Base-by-base conservation (phyloP, 257 asterid species). In the Salvia hispanica region DNA sequence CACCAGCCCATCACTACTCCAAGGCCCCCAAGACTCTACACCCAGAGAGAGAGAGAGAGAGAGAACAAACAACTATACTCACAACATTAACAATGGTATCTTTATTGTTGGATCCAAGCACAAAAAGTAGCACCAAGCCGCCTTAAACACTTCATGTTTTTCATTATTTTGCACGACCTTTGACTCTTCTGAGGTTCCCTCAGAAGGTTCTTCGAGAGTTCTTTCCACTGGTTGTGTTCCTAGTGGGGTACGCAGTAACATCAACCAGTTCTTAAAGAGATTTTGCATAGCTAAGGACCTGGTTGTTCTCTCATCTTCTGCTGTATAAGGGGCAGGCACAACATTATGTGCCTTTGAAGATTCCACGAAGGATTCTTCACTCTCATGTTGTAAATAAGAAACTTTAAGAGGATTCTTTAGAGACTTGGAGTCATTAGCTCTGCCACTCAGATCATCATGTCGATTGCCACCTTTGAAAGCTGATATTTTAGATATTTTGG, bases 401-500 rank as follows among this genome's bases (percentile, higher is more conserved):
- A 90, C 80, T 62, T 82, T 82, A 48, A 85, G 78, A 51, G 87
- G 79, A 13, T 80, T 84, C 60, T 85, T 84, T 78, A 72, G 72
- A 40, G 89, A 79, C 61, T 84, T 89, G 16, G 92, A 83, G 42
- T 87, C 90, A 77, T 80, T 81, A 55, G 77, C 73, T 70, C 82
- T 81, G 83, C 84, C 81, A 57, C 84, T 83, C 7, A 87, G 66
- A 69, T 81, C 88, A 74, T 88, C 94, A 73, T 69, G 80, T 53
- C 82, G 92, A 64, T 66, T 76, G 77, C 75, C 78, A 77, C 91
- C 87, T 82, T 84, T 90, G 80, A 90, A 90, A 44, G 95, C 95
- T 4, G 87, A 88, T 76, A 93, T 75, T 80, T 83, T 90, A 69
- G 82, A 77, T 72, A 58, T 40, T 74, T 82, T 85, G 25, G 85